Conservation (phyloP, 345 rosid species). For the Gossypium stocksii region DNA sequence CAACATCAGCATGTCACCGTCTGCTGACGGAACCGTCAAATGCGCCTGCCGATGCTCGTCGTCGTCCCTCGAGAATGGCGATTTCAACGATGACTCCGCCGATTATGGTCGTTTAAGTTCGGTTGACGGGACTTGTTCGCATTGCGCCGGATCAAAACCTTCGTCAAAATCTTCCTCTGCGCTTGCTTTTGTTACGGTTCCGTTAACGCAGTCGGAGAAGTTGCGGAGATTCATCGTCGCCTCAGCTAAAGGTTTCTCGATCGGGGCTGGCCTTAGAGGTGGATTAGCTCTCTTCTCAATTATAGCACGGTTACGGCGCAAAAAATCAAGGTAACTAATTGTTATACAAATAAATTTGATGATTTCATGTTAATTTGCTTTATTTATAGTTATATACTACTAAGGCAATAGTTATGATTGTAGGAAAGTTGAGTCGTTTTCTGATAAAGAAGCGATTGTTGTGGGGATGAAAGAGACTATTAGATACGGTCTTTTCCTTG, state of each 20-base stretch:
- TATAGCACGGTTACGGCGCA: conserved; percentile 61
- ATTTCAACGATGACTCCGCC: conserved; percentile 11
- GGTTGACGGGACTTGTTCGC: conserved; percentile 26
- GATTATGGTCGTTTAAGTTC: conserved; percentile 9
- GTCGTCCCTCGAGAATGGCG: conserved; percentile 24
- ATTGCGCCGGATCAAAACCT: conserved; percentile 33
- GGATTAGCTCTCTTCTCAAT: conserved; percentile 84
- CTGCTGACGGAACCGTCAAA: conserved; percentile 18
- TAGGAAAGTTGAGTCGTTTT: conserved; percentile 56
- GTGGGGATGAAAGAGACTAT: conserved; percentile 80
- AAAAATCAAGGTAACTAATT: conserved; percentile 47
- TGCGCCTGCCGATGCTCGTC: conserved; percentile 23
- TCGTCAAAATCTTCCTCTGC: conserved; percentile 26
- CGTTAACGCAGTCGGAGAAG: conserved; percentile 53
- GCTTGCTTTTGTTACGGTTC: conserved; percentile 24
- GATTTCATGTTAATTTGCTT: neutral
- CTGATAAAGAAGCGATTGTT: conserved; percentile 59
- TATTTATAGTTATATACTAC: neutral
- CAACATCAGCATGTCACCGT: conserved; percentile 31
- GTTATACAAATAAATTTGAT: neutral
- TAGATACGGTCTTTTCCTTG: conserved; percentile 83
- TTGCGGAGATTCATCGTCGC: conserved; percentile 59
- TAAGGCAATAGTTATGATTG: neutral
- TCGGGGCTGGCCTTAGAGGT: conserved; percentile 94
- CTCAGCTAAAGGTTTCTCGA: conserved; percentile 73